A percentile compares a stretch with the other conserved stretches of the same genome.
phyloP scores from a whole-genome alignment of 352 stramenopile species.

The Globisporangium polare region DNA sequence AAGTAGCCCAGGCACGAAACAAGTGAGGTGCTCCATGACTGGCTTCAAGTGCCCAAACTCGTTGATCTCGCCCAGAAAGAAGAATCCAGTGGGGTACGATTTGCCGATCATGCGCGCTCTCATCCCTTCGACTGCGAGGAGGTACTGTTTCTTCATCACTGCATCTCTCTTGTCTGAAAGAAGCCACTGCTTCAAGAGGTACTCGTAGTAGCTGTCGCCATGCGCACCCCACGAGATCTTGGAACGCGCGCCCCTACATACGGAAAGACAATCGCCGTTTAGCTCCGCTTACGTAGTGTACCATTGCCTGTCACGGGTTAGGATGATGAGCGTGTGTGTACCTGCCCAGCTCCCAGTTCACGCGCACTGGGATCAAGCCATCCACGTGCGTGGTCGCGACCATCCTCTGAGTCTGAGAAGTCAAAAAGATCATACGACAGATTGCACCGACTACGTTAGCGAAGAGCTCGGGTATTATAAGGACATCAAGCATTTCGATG shows the following conservation, averaged over 20 bases:
- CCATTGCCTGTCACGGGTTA: no score
- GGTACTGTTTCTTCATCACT: conserved; percentile 44
- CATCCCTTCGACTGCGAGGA: conserved; percentile 50
- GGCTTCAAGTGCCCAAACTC: conserved; percentile 21
- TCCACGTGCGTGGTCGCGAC: conserved; percentile 31
- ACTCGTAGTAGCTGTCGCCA: conserved; percentile 76
- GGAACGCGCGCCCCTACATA: conserved; percentile 8
- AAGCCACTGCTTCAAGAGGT: conserved; percentile 76
- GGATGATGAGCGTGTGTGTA: conserved; percentile 1
- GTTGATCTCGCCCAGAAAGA: conserved; percentile 42
- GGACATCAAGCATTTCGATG: not conserved
- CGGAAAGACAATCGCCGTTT: not conserved
- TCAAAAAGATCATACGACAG: not conserved
- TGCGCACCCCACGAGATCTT: conserved; percentile 50
- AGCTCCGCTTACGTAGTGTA: not conserved
- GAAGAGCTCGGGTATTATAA: not conserved
- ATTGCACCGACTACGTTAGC: not conserved
- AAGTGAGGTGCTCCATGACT: conserved; percentile 85
- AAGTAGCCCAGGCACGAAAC: conserved; percentile 84
- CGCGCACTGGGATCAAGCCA: conserved; percentile 38
- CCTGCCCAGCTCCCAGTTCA: conserved; percentile 28
- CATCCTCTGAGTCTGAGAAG: conserved; percentile 23
- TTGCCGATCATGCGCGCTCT: conserved; percentile 29
- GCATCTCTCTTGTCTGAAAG: conserved; percentile 47
- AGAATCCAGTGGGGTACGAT: conserved; percentile 33